Evolutionary conservation across 352 stramenopile genomes (phyloP).

Genomic region (Globisporangium sylvaticum): DNA sequence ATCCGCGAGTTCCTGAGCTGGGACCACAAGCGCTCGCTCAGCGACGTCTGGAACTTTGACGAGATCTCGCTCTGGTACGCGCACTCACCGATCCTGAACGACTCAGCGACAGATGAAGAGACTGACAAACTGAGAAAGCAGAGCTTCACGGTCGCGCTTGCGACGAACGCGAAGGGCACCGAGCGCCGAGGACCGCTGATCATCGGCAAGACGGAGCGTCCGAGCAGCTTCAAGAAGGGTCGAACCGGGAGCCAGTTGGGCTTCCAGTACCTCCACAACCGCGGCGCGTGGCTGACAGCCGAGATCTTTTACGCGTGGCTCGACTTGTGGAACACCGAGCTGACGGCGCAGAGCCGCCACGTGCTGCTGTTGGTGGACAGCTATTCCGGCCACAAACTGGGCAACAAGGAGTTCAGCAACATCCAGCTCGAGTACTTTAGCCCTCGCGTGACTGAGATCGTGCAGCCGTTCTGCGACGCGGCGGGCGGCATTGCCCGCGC

Average conservation of each 20-base stretch:
- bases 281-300: conserved; percentile 9
- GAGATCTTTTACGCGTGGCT: conserved; percentile 14
- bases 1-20: conserved; percentile 17
- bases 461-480: conserved; percentile 15
- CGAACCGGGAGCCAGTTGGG: neutral
- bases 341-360: conserved; percentile 11
- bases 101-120: neutral
- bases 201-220: conserved; percentile 11
- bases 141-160: conserved; percentile 17
- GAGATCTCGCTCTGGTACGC: conserved; percentile 16
- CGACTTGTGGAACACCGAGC: conserved; percentile 9
- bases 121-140: neutral
- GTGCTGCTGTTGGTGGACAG: conserved; percentile 18
- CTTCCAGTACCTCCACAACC: conserved; percentile 16
- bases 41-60: conserved; percentile 22
- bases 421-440: conserved; percentile 18
- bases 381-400: conserved; percentile 7
- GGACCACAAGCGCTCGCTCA: conserved; percentile 9
- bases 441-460: neutral
- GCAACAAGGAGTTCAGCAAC: conserved; percentile 6
- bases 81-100: conserved; percentile 4
- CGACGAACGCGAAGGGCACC: conserved; percentile 15
- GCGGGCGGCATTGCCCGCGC: conserved; percentile 13
- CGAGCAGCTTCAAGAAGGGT: conserved; percentile 4
- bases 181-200: conserved; percentile 15